Evolutionary conservation across 192 early-diverging fungal genomes (phyloP), one percentile per base, ranked within the genome.

Genomic region (Gamsiella multidivaricata): DNA sequence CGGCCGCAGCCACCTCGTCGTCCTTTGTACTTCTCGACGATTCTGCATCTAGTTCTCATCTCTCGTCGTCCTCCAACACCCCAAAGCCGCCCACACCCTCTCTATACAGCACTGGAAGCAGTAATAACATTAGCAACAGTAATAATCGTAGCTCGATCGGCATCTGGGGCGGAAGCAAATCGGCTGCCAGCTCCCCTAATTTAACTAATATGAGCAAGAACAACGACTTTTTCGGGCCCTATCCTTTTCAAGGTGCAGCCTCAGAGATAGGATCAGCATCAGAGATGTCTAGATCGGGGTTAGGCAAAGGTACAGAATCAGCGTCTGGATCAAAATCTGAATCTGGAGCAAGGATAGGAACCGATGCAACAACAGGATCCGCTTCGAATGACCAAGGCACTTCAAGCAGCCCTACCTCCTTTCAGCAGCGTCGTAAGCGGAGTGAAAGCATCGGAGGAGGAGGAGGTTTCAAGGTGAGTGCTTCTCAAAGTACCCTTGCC

Each of bases 391-490:
- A 75, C 2, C 72, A 75, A 25, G 64, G 58, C 5, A 76, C 64
- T 10, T 26, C 59, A 28, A 61, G 60, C 15, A 64, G 65, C 32
- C 42, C 59, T 22, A 54, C 69, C 4, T 78, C 74, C 15, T 78
- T 78, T 39, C 58, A 78, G 5, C 58, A 69, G 10, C 74, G 59
- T 18, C 53, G 74, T 20, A 78, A 78, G 43, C 51, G 74, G 18
- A 78, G 74, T 31, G 74, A 78, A 61, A 78, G 74, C 41, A 69
- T 41, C 63, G 72, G 22, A 55, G 72, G 22, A n/a, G 20, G 15
- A 20, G 74, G 74, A 15, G 74, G 74, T 20, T 47, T 68, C 60
- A 78, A 78, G 65, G 73, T 76, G 63, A 63, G 22, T 42, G 12
- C 25, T 11, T 34, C n/a, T 32, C 10, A 11, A 45, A 59, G 45